Percentiles rank a stretch among this genome's conserved stretches.
phyloP scores from a whole-genome alignment of 176 grass and related monocot genomes.

The bread wheat (Triticum aestivum) region IWGSC_CS_RefSeq_v2.1 NC_057797.1:472409770-472410269 shows the following conservation, averaged over 20 bases:
- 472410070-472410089: too few species aligned
- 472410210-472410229: not conserved
- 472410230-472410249: not conserved
- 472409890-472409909: not conserved
- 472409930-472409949: not conserved
- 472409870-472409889: not conserved
- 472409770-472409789: not conserved
- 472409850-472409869: not conserved
- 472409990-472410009: not conserved
- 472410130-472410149: not conserved
- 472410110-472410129: not conserved
- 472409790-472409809: not conserved
- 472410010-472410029: not conserved
- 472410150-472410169: not conserved
- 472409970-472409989: not conserved
- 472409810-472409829: not conserved
- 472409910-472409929: not conserved
- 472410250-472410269: not conserved
- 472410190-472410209: not conserved
- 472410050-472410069: not conserved
- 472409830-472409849: not conserved
- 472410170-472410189: not conserved
- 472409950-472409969: not conserved
- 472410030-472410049: not conserved
- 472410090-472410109: not conserved